Evolutionary conservation across 108 stramenopile genomes (phyloP), one percentile per base, ranked within the genome.

Genomic region (Poteriospumella lacustris): DNA sequence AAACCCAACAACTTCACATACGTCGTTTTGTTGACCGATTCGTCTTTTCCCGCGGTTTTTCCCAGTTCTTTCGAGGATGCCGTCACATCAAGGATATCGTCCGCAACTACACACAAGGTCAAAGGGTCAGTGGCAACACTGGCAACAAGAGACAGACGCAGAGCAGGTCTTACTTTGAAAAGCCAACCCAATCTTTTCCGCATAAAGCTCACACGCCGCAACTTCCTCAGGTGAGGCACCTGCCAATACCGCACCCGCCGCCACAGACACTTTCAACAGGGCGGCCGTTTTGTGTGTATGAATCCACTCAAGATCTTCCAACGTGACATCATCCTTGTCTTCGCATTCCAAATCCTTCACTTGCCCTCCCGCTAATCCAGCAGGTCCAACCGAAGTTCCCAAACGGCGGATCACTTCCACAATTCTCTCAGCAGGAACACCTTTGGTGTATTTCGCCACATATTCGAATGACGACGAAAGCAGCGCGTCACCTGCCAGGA

Each of bases 271-370:
- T 68, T 93, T 89, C 29, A 96, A 84, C 29, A 96, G 83, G 15
- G 92, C 91, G 12, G 93, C 95, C 42, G 95, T 96, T 84, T 96
- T 96, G 88, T 96, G 94, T 28, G 91, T 91, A 81, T 96, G 95
- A 79, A 95, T 96, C 95, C 95, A 96, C 59, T 85, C 88, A 68
- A 96, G 85, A 72, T 96, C 94, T 44, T 95, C 93, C 39, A 94
- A 84, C 34, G 91, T 87, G 15, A 93, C 93, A 52, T 87, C 92
- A 0, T 70, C 78, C 81, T 91, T 93, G 68, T 91, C 94, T 84
- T 96, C 95, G 78, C 93, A 94, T 78, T 94, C 89, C 58, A 96
- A 80, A 85, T 96, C 95, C 91, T 93, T 94, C 29, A 93, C 92
- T 82, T 94, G 93, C 24, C 93, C 95, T 19, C 95, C 95, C 1